Conservation (phyloP, 257 asterid species). For the Scutellaria barbata region DNA sequence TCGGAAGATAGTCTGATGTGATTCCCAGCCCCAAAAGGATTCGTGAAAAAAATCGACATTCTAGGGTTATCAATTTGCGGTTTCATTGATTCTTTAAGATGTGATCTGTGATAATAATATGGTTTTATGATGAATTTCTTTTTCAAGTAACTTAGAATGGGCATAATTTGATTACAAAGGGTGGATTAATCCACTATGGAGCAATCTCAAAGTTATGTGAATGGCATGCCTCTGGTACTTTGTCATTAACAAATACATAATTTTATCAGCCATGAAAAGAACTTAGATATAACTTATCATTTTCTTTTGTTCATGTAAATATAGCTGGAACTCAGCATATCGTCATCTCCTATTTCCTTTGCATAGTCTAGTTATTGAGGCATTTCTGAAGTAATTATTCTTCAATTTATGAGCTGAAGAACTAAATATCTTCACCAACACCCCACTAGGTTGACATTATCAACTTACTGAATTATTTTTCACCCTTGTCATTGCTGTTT, state of each 20-base stretch:
- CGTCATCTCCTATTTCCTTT: conserved; percentile 19
- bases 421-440: conserved; percentile 6
- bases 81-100: conserved; percentile 14
- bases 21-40: neutral
- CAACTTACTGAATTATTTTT: conserved; percentile 1
- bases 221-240: neutral
- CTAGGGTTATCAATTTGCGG: neutral
- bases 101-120: conserved; percentile 1
- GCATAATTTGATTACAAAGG: neutral
- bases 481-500: conserved; percentile 23
- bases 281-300: neutral
- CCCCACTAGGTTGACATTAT: neutral
- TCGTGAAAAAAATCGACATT: neutral
- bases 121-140: conserved; percentile 3
- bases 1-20: conserved; percentile 17
- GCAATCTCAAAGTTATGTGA: neutral
- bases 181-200: neutral
- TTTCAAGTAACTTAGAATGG: neutral
- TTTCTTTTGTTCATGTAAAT: conserved; percentile 15
- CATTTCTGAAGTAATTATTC: neutral
- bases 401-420: conserved; percentile 1
- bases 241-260: conserved; percentile 11
- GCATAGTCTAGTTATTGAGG: conserved; percentile 20
- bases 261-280: neutral
- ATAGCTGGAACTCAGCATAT: neutral